These are phyloP conservation scores for Wickerhamomyces bovis DNA, from an alignment of 805 yeast species.

Conservation along the genomic window DNA sequence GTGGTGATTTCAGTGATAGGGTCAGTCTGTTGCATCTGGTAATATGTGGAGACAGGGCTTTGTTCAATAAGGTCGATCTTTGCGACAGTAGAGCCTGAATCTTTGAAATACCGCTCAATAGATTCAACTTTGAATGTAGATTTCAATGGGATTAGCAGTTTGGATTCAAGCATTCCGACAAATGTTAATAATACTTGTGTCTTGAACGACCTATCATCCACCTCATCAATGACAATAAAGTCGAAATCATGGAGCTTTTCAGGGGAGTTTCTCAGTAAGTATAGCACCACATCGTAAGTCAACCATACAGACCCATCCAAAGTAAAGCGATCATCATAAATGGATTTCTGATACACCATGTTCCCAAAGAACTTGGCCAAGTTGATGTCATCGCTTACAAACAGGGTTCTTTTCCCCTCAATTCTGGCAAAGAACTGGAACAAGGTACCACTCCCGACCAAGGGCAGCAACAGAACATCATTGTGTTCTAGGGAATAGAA, in stretches of 20 bases:
- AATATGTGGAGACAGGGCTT: not conserved
- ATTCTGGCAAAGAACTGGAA: not conserved
- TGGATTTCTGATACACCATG: not conserved
- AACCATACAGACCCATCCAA: not conserved
- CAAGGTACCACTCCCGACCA: not conserved
- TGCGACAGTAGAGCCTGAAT: not conserved
- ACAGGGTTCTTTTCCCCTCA: not conserved
- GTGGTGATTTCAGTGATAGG: not conserved
- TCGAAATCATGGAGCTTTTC: slow-evolving; percentile 1
- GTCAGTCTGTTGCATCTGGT: not conserved
- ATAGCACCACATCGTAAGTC: not conserved
- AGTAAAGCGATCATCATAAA: slow-evolving; percentile 1
- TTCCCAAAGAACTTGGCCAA: not conserved
- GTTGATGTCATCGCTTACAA: not conserved
- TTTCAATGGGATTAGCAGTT: slow-evolving; percentile 1
- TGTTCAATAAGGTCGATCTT: not conserved
- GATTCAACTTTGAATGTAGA: not conserved
- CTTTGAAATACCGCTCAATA: not conserved
- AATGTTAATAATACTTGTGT: slow-evolving; percentile 1
- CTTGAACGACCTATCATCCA: slow-evolving; percentile 1
- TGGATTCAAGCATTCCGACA: not conserved
- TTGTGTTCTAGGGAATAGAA: not conserved
- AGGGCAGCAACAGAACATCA: not conserved
- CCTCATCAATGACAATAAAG: slow-evolving; percentile 3
- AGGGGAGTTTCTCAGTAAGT: not conserved